A percentile compares a stretch with the other conserved stretches of the same genome.
Evolutionary conservation across 345 rosid genomes (phyloP).

Genomic region (Firmiana major): DNA sequence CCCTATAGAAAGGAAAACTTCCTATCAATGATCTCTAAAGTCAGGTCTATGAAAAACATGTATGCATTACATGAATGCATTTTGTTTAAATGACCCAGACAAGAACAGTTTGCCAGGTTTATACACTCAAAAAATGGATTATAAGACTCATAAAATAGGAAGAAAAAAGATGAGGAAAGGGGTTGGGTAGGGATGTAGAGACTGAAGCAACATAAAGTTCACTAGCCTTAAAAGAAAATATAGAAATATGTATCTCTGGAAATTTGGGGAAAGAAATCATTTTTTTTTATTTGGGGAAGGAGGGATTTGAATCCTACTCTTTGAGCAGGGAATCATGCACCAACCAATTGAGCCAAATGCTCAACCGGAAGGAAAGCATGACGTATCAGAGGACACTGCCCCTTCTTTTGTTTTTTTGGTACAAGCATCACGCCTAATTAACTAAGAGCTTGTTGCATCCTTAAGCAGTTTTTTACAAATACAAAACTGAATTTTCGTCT

Average conservation of each 20-base stretch:
- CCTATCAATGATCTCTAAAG: conserved; percentile 2
- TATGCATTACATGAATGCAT: not conserved
- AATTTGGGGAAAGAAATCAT: not conserved
- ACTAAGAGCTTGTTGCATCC: not conserved
- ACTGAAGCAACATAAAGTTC: not conserved
- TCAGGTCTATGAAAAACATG: not conserved
- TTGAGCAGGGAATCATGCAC: not conserved
- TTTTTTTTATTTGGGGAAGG: not conserved
- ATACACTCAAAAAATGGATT: not conserved
- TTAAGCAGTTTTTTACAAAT: conserved; percentile 1
- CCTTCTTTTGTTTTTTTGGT: not conserved
- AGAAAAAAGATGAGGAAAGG: too few relatives aligned
- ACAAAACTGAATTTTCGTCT: not conserved
- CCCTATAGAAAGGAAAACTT: conserved; percentile 2
- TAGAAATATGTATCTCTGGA: not conserved
- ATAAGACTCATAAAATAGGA: not conserved
- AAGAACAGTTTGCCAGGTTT: not conserved
- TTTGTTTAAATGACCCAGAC: not conserved
- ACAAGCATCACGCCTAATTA: not conserved
- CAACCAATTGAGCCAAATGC: not conserved
- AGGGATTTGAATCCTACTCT: not conserved
- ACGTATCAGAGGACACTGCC: not conserved
- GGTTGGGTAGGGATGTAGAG: not conserved
- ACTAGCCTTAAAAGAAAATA: not conserved
- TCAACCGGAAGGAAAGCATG: not conserved